Percentiles rank a stretch among this genome's conserved stretches.
phyloP scores from a whole-genome alignment of 208 protist genomes.

The Leishmania lainsoni region DNA sequence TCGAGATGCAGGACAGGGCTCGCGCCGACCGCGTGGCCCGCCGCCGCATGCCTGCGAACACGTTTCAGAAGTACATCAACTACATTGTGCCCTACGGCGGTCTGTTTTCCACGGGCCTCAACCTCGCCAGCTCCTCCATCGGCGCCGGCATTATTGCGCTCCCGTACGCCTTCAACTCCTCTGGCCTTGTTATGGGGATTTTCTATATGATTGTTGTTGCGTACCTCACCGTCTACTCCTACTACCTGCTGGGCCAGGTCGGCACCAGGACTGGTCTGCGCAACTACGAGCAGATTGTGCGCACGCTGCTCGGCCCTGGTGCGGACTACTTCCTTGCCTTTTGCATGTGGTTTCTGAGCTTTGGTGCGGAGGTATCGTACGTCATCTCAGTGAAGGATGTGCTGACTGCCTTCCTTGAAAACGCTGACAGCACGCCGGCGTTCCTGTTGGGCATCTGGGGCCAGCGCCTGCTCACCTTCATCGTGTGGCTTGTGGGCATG shows the following conservation, averaged over 20 bases:
- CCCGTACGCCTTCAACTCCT: slow-evolving; percentile 53
- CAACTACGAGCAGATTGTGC: slow-evolving; percentile 54
- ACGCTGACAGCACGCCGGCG: slow-evolving; percentile 28
- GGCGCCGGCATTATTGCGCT: slow-evolving; percentile 66
- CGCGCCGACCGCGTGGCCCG: slow-evolving; percentile 27
- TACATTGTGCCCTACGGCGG: slow-evolving; percentile 61
- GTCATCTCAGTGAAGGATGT: slow-evolving; percentile 75
- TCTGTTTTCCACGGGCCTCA: slow-evolving; percentile 54
- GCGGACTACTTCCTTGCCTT: slow-evolving; percentile 61
- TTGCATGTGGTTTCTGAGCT: slow-evolving; percentile 56
- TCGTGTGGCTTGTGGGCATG: slow-evolving; percentile 73
- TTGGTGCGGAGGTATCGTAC: slow-evolving; percentile 73
- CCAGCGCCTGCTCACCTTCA: slow-evolving; percentile 46
- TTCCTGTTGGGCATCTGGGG: slow-evolving; percentile 37
- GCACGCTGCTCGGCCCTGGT: slow-evolving; percentile 45
- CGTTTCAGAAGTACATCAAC: slow-evolving; percentile 35
- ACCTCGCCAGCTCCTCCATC: slow-evolving; percentile 48
- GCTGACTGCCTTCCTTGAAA: slow-evolving; percentile 49
- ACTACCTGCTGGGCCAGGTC: slow-evolving; percentile 43
- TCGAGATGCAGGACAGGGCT: not conserved
- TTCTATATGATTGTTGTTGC: slow-evolving; percentile 38
- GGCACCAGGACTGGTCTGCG: slow-evolving; percentile 37
- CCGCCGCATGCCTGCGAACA: slow-evolving; percentile 32
- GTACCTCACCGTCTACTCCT: slow-evolving; percentile 59
- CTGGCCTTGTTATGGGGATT: slow-evolving; percentile 46